Percentiles rank a stretch among this genome's conserved stretches.
These are phyloP conservation scores for Raphanus raphanistrum DNA, from an alignment of 345 rosid genomes.

Conservation along the genomic window DNA sequence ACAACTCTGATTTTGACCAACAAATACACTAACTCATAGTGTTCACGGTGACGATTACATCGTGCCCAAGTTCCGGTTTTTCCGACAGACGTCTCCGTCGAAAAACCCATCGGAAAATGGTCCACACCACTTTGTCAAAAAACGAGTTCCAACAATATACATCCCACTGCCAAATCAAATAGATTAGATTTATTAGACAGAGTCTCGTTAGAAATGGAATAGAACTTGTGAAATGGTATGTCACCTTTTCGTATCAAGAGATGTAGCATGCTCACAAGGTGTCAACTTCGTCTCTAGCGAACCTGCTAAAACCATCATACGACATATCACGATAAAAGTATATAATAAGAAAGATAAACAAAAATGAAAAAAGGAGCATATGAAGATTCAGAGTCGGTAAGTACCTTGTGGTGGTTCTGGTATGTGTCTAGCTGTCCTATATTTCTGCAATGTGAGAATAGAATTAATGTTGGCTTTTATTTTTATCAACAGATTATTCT, in stretches of 20 bases:
- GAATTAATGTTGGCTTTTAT: not conserved
- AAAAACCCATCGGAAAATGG: too few relatives aligned
- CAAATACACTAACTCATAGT: too few relatives aligned
- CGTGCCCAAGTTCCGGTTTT: too few relatives aligned
- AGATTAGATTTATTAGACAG: not conserved
- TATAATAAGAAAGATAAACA: slow-evolving; percentile 5
- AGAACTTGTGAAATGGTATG: not conserved
- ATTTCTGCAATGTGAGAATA: slow-evolving; percentile 60
- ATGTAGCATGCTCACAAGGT: slow-evolving; percentile 60
- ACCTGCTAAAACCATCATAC: slow-evolving; percentile 47
- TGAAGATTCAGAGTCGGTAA: slow-evolving; percentile 2
- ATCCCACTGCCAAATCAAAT: slow-evolving; percentile 54
- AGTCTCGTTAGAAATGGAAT: not conserved
- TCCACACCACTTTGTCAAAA: too few relatives aligned
- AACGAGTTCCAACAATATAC: slow-evolving; percentile 6
- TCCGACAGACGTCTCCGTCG: too few relatives aligned
- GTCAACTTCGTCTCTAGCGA: slow-evolving; percentile 57
- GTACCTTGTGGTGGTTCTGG: slow-evolving; percentile 84
- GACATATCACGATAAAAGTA: not conserved
- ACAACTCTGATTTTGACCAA: too few relatives aligned
- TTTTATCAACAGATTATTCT: not conserved
- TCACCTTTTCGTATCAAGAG: slow-evolving; percentile 64
- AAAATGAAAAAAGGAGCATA: not conserved
- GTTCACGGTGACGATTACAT: too few relatives aligned
- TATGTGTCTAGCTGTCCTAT: slow-evolving; percentile 73